These are phyloP conservation scores for Populus deltoides DNA, from an alignment of 345 rosid genomes.

Conservation along the genomic window DNA sequence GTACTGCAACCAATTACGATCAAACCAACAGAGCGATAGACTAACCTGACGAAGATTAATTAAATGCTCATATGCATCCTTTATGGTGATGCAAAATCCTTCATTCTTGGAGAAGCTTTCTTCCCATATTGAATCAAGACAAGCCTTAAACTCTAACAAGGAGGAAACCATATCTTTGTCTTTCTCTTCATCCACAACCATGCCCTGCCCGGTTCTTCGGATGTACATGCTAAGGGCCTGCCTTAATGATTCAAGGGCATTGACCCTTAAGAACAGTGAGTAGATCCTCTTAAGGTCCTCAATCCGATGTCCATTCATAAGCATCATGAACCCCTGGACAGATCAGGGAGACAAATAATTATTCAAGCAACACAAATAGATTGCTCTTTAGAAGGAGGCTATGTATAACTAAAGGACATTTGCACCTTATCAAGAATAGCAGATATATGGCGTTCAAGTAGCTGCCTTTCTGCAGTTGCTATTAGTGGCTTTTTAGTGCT, in stretches of 20 bases:
- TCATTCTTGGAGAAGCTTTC: slow-evolving; percentile 91
- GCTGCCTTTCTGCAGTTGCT: slow-evolving; percentile 80
- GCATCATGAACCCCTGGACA: slow-evolving; percentile 74
- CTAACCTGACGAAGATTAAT: slow-evolving; percentile 96
- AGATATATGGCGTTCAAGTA: slow-evolving; percentile 81
- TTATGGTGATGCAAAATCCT: slow-evolving; percentile 80
- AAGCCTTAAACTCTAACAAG: slow-evolving; percentile 83
- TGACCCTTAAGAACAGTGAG: slow-evolving; percentile 74
- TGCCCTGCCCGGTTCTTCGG: slow-evolving; percentile 76
- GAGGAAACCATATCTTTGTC: slow-evolving; percentile 94
- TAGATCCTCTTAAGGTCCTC: slow-evolving; percentile 90
- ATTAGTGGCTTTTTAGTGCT: slow-evolving; percentile 81
- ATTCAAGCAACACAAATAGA: background rate
- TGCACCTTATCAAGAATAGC: slow-evolving; percentile 91
- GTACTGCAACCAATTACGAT: background rate
- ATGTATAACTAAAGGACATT: background rate
- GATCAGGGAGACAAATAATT: slow-evolving; percentile 18
- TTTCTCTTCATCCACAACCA: slow-evolving; percentile 96
- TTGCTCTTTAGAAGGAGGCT: background rate
- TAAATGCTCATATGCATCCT: slow-evolving; percentile 92
- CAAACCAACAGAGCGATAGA: slow-evolving; percentile 1
- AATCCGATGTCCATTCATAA: slow-evolving; percentile 91
- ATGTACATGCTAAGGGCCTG: slow-evolving; percentile 77
- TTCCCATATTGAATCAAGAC: slow-evolving; percentile 88
- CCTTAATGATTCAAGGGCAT: slow-evolving; percentile 77